Evolutionary conservation across 2,329 filamentous ascomycete genomes (phyloP).

Genomic region (Dactylellina drechsleri): DNA sequence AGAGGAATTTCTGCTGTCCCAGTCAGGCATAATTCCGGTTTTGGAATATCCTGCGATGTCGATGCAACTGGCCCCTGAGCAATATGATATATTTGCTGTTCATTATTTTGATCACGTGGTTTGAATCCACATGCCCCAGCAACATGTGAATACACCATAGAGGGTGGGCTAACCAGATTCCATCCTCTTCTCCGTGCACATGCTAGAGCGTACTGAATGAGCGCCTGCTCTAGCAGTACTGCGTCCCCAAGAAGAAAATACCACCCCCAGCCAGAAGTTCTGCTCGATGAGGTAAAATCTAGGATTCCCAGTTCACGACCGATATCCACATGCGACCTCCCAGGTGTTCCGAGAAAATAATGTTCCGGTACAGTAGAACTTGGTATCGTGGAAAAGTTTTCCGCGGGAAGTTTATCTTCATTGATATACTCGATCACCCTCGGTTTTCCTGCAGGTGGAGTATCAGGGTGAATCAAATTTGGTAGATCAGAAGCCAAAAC

Average conservation of each 20-base stretch:
- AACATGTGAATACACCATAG: constrained; percentile 90
- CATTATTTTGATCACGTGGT: constrained; percentile 86
- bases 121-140: constrained; percentile 92
- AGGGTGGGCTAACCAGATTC: constrained; percentile 83
- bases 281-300: constrained; percentile 83
- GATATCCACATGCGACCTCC: constrained; percentile 81
- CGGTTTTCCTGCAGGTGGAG: constrained; percentile 76
- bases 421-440: constrained; percentile 81
- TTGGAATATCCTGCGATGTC: constrained; percentile 63
- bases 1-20: constrained; percentile 95
- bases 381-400: constrained; percentile 59
- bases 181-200: constrained; percentile 79
- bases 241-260: constrained; percentile 95
- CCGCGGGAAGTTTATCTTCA: constrained; percentile 67
- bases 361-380: constrained; percentile 57
- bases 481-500: constrained; percentile 80
- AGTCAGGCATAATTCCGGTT: constrained; percentile 78
- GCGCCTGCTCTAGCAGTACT: constrained; percentile 91
- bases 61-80: constrained; percentile 66
- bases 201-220: constrained; percentile 84
- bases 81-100: constrained; percentile 89
- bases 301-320: constrained; percentile 86
- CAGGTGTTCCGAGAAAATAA: constrained; percentile 35
- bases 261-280: constrained; percentile 95
- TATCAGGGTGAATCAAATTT: constrained; percentile 81